A percentile compares a stretch with the other conserved stretches of the same genome.
Conservation (phyloP, 2,329 filamentous ascomycete genomes). For the Neobulgaria alba region DNA sequence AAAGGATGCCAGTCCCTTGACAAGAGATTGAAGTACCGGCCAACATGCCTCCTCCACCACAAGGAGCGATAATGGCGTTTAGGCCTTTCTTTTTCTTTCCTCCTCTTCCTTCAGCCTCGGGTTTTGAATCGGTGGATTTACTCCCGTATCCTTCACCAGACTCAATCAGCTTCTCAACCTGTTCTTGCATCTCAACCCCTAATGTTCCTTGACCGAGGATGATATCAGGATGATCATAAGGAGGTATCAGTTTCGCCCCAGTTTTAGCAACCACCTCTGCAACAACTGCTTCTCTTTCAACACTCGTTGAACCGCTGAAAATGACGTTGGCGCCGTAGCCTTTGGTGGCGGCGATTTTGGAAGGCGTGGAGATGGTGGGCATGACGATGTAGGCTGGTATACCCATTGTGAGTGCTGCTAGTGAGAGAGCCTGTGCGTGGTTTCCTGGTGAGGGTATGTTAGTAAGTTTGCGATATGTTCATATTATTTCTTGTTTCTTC, state of each 20-base stretch:
- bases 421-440: conserved; percentile 85
- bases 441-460: conserved; percentile 65
- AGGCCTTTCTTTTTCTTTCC: conserved; percentile 33
- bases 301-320: conserved; percentile 72
- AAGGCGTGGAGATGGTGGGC: conserved; percentile 75
- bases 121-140: conserved; percentile 12
- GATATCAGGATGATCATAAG: conserved; percentile 88
- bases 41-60: conserved; percentile 83
- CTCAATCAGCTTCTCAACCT: conserved; percentile 50
- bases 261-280: conserved; percentile 60
- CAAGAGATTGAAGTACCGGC: conserved; percentile 73
- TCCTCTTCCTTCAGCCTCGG: conserved; percentile 5
- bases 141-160: conserved; percentile 15
- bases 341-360: conserved; percentile 76
- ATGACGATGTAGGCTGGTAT: conserved; percentile 87
- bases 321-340: conserved; percentile 70
- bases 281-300: conserved; percentile 74
- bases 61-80: conserved; percentile 70
- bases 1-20: conserved; percentile 59
- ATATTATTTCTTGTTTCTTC: too few relatives aligned
- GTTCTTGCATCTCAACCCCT: conserved; percentile 71
- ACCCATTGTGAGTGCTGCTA: conserved; percentile 65
- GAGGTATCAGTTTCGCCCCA: conserved; percentile 72
- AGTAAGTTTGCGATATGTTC: too few relatives aligned
- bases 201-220: conserved; percentile 90